Conservation (phyloP, 2,329 filamentous ascomycete species). For the Aotearoamyces nothofagi region DNA sequence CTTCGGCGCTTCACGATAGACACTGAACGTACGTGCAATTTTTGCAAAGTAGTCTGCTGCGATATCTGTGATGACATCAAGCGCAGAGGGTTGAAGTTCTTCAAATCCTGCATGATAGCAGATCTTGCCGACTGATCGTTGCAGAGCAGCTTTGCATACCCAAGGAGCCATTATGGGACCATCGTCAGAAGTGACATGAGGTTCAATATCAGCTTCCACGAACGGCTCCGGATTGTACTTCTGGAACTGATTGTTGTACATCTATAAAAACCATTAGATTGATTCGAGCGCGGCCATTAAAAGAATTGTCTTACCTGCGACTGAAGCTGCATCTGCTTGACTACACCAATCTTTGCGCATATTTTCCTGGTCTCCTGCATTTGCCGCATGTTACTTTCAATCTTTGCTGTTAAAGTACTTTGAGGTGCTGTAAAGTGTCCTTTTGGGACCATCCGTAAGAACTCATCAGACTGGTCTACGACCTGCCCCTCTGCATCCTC, state of each 20-base stretch:
- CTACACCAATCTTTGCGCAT: slow-evolving; percentile 89
- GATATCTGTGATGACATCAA: slow-evolving; percentile 81
- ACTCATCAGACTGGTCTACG: slow-evolving; percentile 77
- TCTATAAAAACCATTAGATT: slow-evolving; percentile 29
- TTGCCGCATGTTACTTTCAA: slow-evolving; percentile 83
- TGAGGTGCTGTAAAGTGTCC: slow-evolving; percentile 63
- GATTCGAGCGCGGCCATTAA: not conserved
- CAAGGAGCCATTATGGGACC: slow-evolving; percentile 77
- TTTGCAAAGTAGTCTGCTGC: slow-evolving; percentile 83
- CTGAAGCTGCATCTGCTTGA: slow-evolving; percentile 99
- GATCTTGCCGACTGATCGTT: slow-evolving; percentile 83
- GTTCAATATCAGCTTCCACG: slow-evolving; percentile 68
- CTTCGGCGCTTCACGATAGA: slow-evolving; percentile 74
- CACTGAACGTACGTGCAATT: slow-evolving; percentile 61
- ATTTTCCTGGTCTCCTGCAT: slow-evolving; percentile 96
- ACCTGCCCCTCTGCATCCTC: slow-evolving; percentile 83
- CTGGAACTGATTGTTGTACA: slow-evolving; percentile 96
- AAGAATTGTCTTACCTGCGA: slow-evolving; percentile 51
- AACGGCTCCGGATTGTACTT: slow-evolving; percentile 91
- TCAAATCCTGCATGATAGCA: slow-evolving; percentile 96
- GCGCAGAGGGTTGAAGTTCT: slow-evolving; percentile 85
- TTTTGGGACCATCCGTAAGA: slow-evolving; percentile 58
- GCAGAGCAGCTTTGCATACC: slow-evolving; percentile 69
- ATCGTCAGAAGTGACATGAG: slow-evolving; percentile 80
- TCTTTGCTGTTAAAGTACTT: slow-evolving; percentile 59